Evolutionary conservation across 73 alveolate genomes (phyloP).

Genomic region (Blepharisma stoltei): DNA sequence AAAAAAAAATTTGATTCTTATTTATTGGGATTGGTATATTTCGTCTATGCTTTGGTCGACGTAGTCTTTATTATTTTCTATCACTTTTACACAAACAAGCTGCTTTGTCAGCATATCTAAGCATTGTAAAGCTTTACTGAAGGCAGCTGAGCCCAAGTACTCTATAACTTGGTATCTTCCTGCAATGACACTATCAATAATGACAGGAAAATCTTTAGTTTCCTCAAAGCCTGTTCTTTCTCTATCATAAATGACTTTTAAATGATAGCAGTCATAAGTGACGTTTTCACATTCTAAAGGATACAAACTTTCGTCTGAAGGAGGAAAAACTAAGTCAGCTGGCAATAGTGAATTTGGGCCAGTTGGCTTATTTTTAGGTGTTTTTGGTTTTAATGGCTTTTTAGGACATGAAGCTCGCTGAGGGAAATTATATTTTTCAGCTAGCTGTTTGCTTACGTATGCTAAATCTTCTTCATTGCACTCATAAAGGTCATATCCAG

Average conservation of each 20-base stretch:
- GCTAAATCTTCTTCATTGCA: constrained; percentile 88
- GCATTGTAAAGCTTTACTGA: constrained; percentile 94
- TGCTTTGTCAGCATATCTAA: constrained; percentile 85
- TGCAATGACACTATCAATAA: constrained; percentile 90
- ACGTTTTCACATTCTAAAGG: constrained; percentile 94
- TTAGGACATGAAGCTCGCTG: constrained; percentile 84
- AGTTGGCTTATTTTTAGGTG: background rate
- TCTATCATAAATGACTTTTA: constrained; percentile 94
- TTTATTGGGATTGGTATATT: no score
- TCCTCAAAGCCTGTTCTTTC: constrained; percentile 99
- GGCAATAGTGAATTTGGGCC: constrained; percentile 50
- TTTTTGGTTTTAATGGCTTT: constrained; percentile 31
- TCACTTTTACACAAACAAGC: constrained; percentile 98
- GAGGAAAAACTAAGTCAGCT: constrained; percentile 83
- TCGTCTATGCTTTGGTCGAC: constrained; percentile 95
- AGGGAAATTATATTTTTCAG: constrained; percentile 91
- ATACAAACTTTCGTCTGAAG: constrained; percentile 86
- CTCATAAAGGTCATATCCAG: constrained; percentile 93
- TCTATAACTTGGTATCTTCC: constrained; percentile 96
- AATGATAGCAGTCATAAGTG: constrained; percentile 90
- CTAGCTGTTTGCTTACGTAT: constrained; percentile 86
- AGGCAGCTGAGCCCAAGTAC: constrained; percentile 97
- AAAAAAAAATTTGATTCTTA: no score
- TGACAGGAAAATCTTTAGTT: constrained; percentile 95
- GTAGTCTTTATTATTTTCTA: constrained; percentile 97